Evolutionary conservation across 1,284 basidiomycete species (phyloP), one percentile per base, ranked within the genome.

Genomic region (Pseudozyma sp.): DNA sequence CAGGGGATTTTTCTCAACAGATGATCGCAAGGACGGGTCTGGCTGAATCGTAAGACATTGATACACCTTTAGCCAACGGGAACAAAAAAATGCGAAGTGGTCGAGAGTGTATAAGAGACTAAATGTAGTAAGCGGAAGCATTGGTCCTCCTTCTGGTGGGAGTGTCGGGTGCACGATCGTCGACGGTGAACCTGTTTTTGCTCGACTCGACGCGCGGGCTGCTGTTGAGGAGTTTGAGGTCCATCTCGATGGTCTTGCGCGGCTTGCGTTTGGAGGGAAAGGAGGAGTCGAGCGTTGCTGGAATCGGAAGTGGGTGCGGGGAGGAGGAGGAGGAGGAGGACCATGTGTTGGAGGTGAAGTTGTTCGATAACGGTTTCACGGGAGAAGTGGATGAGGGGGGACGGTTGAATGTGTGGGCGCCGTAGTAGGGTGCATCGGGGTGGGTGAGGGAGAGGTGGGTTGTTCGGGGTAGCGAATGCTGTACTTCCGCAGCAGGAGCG

Each of bases 241-340:
- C 79, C 61, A 76, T 62, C 33, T 80, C 79, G 58, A 80, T 80
- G 16, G 79, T 80, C 52, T 68, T 75, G 29, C 77, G 47, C 7
- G 67, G 77, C 17, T 68, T 71, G 6, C 72, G 17, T 39, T 50
- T 62, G 4, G 51, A 37, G 31, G 67, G 59, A 3, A 61, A 70
- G 7, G 19, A 6, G 13, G 19, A 2, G 24, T 34, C 35, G 7
- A 4, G 16, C 7, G 35, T 33, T 3, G 3, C 13, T 2, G 68
- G 62, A 0, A 72, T 40, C 1, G 78, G 78, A 3, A 80, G 50
- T 0, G 78, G 78, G n/a, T 47, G 49, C 14, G 78, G 78, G 6
- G 56, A 51, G 29, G 47, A 7, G 31, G 48, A 37, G 31, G 48
- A 37, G 9, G 52, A 50, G 43, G 19, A 13, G 2, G 43, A 44